Evolutionary conservation across 139 green algal species (phyloP).

Genomic region (Chlamydomonas applanata): DNA sequence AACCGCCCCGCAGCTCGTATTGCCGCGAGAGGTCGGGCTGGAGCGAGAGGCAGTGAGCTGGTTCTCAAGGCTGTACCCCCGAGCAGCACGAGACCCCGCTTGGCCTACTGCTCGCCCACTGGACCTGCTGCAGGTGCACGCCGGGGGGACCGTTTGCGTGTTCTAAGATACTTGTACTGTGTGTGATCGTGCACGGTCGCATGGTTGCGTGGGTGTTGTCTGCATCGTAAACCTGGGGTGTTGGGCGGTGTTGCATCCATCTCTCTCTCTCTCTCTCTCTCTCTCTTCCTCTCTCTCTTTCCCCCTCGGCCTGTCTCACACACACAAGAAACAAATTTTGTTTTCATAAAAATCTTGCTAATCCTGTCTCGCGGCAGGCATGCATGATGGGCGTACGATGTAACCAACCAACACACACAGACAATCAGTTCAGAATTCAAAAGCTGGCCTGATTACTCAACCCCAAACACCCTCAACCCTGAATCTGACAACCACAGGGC

Average conservation of each 20-base stretch:
- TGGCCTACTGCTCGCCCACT: conserved; percentile 15
- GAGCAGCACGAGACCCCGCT: background rate
- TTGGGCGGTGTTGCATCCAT: too few species aligned
- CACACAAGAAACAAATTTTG: too few species aligned
- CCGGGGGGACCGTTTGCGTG: background rate
- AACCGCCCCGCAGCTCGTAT: conserved; percentile 37
- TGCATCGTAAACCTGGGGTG: too few species aligned
- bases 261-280: too few species aligned
- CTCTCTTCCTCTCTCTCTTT: too few species aligned
- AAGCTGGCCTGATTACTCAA: background rate
- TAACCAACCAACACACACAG: background rate
- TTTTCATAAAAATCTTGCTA: too few species aligned
- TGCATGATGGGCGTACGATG: too few species aligned
- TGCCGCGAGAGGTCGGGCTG: conserved; percentile 64
- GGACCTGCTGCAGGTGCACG: conserved; percentile 26
- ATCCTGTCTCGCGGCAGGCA: too few species aligned
- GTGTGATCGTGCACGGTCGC: too few species aligned
- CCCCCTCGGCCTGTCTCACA: too few species aligned
- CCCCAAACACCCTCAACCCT: background rate
- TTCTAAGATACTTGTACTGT: background rate
- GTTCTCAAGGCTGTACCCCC: conserved; percentile 56
- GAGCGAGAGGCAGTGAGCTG: conserved; percentile 77
- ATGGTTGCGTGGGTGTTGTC: too few species aligned
- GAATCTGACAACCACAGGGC: background rate
- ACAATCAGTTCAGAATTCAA: background rate